These are phyloP conservation scores for Kazachstania africana DNA, from an alignment of 805 yeast species.

Conservation along the genomic window DNA sequence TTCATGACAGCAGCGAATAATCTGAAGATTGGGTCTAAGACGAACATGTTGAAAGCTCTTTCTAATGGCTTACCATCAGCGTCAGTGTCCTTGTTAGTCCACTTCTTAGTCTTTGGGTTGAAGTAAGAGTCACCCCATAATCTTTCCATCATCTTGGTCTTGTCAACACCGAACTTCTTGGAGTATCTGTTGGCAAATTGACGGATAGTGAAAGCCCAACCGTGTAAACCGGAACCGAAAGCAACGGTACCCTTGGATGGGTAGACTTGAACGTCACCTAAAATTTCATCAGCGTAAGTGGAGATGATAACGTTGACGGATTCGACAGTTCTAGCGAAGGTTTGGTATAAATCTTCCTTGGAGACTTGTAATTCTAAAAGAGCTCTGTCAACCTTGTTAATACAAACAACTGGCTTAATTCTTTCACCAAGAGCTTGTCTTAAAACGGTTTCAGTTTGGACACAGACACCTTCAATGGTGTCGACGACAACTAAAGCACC, in stretches of 20 bases:
- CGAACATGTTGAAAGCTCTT: conserved; percentile 99
- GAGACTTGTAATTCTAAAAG: conserved; percentile 96
- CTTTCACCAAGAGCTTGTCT: conserved; percentile 99
- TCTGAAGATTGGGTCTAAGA: conserved; percentile 97
- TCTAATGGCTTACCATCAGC: conserved; percentile 92
- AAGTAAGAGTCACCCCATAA: conserved; percentile 99
- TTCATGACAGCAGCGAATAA: conserved; percentile 95
- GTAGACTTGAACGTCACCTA: conserved; percentile 97
- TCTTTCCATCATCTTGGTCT: conserved; percentile 95
- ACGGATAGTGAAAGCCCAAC: conserved; percentile 99
- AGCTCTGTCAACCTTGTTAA: conserved; percentile 99
- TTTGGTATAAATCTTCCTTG: conserved; percentile 97
- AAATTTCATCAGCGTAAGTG: conserved; percentile 78
- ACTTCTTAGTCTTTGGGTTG: conserved; percentile 99
- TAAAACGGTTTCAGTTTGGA: conserved; percentile 98
- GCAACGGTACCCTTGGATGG: conserved; percentile 99
- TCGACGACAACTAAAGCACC: conserved; percentile 99
- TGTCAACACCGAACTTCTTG: conserved; percentile 99
- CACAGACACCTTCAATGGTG: conserved; percentile 99
- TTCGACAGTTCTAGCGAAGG: conserved; percentile 97
- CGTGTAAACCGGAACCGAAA: conserved; percentile 99
- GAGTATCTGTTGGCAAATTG: conserved; percentile 97
- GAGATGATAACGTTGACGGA: conserved; percentile 97
- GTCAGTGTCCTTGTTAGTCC: conserved; percentile 93
- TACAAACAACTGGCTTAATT: conserved; percentile 96